Conservation (phyloP, 2,329 filamentous ascomycete genomes). For the Hymenoscyphus occultus region DNA sequence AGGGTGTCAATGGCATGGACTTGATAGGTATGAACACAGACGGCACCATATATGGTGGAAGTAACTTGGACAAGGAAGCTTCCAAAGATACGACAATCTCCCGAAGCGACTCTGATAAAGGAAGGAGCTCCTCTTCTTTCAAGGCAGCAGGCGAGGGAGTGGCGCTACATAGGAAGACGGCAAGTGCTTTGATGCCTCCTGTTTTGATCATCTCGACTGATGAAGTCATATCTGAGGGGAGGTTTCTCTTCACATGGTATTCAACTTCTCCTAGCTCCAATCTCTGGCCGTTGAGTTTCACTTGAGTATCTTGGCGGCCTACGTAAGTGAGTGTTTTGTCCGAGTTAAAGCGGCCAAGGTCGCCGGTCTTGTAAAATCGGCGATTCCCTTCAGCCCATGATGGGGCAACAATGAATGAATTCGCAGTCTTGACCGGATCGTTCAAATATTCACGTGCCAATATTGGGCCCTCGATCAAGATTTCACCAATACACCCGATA, state of each 20-base stretch:
- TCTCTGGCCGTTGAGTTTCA: constrained; percentile 62
- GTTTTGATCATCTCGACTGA: constrained; percentile 14
- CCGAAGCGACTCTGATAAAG: neutral
- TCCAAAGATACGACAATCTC: neutral
- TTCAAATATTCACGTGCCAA: constrained; percentile 26
- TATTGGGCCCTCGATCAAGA: constrained; percentile 26
- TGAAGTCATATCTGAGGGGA: constrained; percentile 4
- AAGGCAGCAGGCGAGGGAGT: neutral
- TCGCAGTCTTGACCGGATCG: constrained; percentile 18
- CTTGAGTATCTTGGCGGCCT: constrained; percentile 61
- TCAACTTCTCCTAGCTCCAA: constrained; percentile 62
- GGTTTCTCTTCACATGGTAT: constrained; percentile 26
- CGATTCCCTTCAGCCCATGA: constrained; percentile 19
- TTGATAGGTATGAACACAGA: constrained; percentile 34
- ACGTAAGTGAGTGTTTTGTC: constrained; percentile 59
- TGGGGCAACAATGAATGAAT: constrained; percentile 19
- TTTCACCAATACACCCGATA: constrained; percentile 24
- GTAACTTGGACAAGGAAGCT: neutral
- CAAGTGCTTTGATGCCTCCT: neutral
- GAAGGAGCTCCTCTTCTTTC: neutral
- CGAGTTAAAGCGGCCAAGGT: constrained; percentile 39
- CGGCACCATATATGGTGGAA: constrained; percentile 37
- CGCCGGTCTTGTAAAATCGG: constrained; percentile 37
- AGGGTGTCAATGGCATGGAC: constrained; percentile 33
- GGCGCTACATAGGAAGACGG: neutral